Conservation (phyloP, 352 stramenopile genomes). For the Globisporangium apiculatum region DNA sequence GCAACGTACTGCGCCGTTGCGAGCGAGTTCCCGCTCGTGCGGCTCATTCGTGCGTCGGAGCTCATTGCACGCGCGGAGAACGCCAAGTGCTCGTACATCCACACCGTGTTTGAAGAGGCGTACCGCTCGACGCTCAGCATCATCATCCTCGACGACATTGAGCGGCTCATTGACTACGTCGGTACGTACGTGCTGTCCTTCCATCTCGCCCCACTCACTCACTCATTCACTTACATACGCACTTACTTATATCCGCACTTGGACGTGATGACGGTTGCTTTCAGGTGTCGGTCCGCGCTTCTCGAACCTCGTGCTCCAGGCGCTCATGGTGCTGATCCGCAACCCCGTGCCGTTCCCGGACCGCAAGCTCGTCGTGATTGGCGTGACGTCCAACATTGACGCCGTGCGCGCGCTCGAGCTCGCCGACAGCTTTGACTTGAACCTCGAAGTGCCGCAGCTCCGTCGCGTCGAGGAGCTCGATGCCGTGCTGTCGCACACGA, state of each 20-base stretch:
- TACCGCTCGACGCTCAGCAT: constrained; percentile 98
- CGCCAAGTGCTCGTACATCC: constrained; percentile 92
- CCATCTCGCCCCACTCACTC: no score
- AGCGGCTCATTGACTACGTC: constrained; percentile 97
- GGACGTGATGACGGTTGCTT: no score
- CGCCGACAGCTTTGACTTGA: constrained; percentile 92
- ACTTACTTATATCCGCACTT: no score
- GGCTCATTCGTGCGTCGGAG: constrained; percentile 96
- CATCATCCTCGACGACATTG: constrained; percentile 99
- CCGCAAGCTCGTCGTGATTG: constrained; percentile 95
- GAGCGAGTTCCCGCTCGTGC: constrained; percentile 96
- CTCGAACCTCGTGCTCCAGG: constrained; percentile 98
- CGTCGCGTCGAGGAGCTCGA: constrained; percentile 86
- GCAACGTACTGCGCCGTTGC: constrained; percentile 95
- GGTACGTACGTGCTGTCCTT: constrained; percentile 25
- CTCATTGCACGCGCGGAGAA: constrained; percentile 95
- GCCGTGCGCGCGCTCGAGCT: constrained; percentile 93
- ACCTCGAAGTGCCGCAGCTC: constrained; percentile 90
- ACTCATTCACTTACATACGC: no score
- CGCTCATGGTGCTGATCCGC: constrained; percentile 97
- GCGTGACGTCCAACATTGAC: constrained; percentile 90
- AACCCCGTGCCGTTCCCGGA: constrained; percentile 92
- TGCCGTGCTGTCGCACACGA: constrained; percentile 73
- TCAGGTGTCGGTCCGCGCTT: constrained; percentile 95
- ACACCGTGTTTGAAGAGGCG: constrained; percentile 95